phyloP scores from a whole-genome alignment of 345 rosid species.

The Punica granatum region DNA sequence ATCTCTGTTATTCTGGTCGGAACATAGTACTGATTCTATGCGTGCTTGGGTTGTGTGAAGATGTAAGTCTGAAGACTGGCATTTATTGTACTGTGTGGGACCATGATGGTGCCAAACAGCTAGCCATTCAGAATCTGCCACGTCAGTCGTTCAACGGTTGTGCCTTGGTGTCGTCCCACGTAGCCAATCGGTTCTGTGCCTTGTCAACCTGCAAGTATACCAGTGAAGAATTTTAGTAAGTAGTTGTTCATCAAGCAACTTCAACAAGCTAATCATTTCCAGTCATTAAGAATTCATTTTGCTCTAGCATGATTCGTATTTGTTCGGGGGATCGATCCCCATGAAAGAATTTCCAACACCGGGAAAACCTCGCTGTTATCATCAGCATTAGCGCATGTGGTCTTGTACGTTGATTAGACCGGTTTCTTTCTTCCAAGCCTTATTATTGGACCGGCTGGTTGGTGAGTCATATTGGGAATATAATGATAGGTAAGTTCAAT shows the following conservation, averaged over 20 bases:
- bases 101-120: neutral
- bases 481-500: neutral
- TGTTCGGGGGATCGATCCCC: too few species aligned
- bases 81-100: too few species aligned
- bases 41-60: conserved; percentile 9
- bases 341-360: neutral
- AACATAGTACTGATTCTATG: too few species aligned
- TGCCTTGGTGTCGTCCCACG: neutral
- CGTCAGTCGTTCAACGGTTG: neutral
- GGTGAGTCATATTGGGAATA: neutral
- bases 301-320: too few species aligned
- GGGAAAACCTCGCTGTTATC: neutral
- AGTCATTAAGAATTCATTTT: too few species aligned
- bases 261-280: too few species aligned
- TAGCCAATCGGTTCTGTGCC: neutral
- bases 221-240: too few species aligned
- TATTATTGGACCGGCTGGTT: neutral
- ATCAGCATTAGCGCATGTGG: too few species aligned
- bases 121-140: neutral
- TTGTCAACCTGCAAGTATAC: neutral
- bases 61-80: neutral
- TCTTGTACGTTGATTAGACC: too few species aligned
- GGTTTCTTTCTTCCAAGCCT: too few species aligned
- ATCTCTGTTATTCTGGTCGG: too few species aligned
- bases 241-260: too few species aligned